These are phyloP conservation scores for Incumbomyces lentus DNA, from an alignment of 2,329 filamentous ascomycete species.

Conservation along the genomic window DNA sequence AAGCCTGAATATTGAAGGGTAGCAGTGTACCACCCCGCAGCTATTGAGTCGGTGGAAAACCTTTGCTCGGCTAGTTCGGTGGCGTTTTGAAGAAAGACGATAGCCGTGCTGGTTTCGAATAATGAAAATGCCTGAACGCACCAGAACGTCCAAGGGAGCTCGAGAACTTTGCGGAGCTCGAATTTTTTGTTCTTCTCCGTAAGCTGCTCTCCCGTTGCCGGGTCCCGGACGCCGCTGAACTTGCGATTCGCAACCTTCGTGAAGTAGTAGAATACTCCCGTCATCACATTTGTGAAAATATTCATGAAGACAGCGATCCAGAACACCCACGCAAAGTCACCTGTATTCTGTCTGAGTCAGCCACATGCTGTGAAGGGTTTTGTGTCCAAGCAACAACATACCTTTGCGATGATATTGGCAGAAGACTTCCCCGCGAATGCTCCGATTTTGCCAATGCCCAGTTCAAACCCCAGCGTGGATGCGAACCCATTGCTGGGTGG, in stretches of 20 bases:
- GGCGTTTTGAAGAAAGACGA: slow-evolving; percentile 47
- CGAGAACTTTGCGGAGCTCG: slow-evolving; percentile 45
- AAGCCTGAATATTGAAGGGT: slow-evolving; percentile 48
- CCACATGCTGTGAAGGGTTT: background rate
- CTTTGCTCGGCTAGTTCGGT: slow-evolving; percentile 52
- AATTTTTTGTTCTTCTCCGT: slow-evolving; percentile 49
- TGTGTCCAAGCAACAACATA: slow-evolving; percentile 10
- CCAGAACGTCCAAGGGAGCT: slow-evolving; percentile 53
- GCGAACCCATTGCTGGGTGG: slow-evolving; percentile 52
- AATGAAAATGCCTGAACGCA: slow-evolving; percentile 44
- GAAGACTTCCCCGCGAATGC: slow-evolving; percentile 51
- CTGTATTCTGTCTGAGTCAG: slow-evolving; percentile 33
- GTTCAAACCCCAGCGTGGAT: slow-evolving; percentile 50
- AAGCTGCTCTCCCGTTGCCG: slow-evolving; percentile 49
- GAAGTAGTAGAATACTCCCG: slow-evolving; percentile 46
- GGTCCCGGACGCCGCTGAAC: slow-evolving; percentile 41
- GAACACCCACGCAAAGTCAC: slow-evolving; percentile 52
- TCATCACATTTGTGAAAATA: slow-evolving; percentile 49
- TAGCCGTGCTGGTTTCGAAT: slow-evolving; percentile 48
- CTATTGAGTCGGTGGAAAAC: slow-evolving; percentile 45
- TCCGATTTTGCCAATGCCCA: slow-evolving; percentile 52
- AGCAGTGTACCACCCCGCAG: slow-evolving; percentile 51
- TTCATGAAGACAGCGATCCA: slow-evolving; percentile 58
- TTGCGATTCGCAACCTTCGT: slow-evolving; percentile 40
- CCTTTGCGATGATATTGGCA: slow-evolving; percentile 47